phyloP scores from a whole-genome alignment of 768 basidiomycete species.

The Crassisporium funariophilum region DNA sequence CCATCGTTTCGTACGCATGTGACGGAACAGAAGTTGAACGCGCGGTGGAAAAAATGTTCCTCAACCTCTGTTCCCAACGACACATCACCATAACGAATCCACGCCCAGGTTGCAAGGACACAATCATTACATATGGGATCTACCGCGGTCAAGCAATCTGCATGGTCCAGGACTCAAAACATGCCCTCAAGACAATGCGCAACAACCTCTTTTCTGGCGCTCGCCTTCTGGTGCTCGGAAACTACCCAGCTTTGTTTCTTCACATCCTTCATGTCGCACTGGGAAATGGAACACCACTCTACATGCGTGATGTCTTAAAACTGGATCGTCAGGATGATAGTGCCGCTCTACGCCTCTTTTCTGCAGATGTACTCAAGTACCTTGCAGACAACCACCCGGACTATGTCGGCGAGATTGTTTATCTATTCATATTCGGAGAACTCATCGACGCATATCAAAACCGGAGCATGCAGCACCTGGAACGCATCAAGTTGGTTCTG shows the following conservation, averaged over 20 bases:
- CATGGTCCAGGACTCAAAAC: slow-evolving; percentile 40
- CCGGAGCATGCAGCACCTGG: slow-evolving; percentile 14
- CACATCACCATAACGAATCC: slow-evolving; percentile 7
- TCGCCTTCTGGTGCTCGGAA: slow-evolving; percentile 23
- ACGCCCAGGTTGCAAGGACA: not conserved
- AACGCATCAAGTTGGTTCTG: slow-evolving; percentile 16
- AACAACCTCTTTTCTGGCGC: slow-evolving; percentile 40
- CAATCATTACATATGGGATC: slow-evolving; percentile 9
- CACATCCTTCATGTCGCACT: slow-evolving; percentile 21
- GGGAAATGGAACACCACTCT: slow-evolving; percentile 22
- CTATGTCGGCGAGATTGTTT: slow-evolving; percentile 19
- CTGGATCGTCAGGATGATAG: slow-evolving; percentile 33
- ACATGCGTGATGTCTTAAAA: slow-evolving; percentile 32
- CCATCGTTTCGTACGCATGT: slow-evolving; percentile 32
- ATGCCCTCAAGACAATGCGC: slow-evolving; percentile 33
- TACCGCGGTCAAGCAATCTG: slow-evolving; percentile 21
- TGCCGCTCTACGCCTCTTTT: slow-evolving; percentile 34
- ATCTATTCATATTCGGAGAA: slow-evolving; percentile 33
- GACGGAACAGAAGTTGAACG: slow-evolving; percentile 38
- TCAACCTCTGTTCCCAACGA: not conserved
- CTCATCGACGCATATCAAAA: slow-evolving; percentile 30
- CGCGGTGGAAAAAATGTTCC: slow-evolving; percentile 20
- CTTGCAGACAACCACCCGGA: slow-evolving; percentile 17
- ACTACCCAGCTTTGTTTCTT: slow-evolving; percentile 16
- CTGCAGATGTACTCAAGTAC: slow-evolving; percentile 24